Percentiles rank a stretch among this genome's conserved stretches.
These are phyloP conservation scores for Paecilomyces fulvus DNA, from an alignment of 2,329 filamentous ascomycete genomes.

Conservation along the genomic window DNA sequence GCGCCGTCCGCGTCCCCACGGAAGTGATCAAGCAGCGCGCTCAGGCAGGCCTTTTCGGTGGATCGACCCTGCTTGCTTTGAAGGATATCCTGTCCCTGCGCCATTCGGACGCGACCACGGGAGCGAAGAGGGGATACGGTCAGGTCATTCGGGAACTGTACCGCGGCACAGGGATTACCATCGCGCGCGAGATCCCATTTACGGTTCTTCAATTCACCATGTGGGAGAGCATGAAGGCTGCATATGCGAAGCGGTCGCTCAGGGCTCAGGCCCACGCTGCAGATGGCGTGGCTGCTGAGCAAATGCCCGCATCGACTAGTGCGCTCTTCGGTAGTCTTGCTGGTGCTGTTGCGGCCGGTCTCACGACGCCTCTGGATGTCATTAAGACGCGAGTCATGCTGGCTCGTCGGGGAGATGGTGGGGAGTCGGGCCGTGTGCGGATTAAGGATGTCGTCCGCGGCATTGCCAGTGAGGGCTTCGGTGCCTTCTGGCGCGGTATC, in stretches of 20 bases:
- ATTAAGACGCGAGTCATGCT: constrained; percentile 97
- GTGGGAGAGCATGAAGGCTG: constrained; percentile 81
- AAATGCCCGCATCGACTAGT: constrained; percentile 65
- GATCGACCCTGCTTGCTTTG: constrained; percentile 58
- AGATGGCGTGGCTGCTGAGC: constrained; percentile 20
- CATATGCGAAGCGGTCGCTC: constrained; percentile 38
- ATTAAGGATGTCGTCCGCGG: constrained; percentile 48
- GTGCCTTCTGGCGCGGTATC: constrained; percentile 43
- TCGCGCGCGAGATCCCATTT: constrained; percentile 93
- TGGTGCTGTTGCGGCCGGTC: constrained; percentile 73
- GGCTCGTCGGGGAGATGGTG: constrained; percentile 54
- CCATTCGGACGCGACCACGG: constrained; percentile 27
- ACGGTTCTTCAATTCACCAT: constrained; percentile 95
- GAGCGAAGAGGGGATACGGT: constrained; percentile 30
- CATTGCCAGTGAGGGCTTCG: constrained; percentile 47
- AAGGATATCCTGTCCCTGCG: constrained; percentile 56
- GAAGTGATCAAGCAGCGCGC: constrained; percentile 97
- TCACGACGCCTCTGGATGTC: constrained; percentile 91
- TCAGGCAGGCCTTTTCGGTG: constrained; percentile 75
- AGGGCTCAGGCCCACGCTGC: constrained; percentile 23
- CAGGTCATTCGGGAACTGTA: constrained; percentile 78
- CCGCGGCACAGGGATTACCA: constrained; percentile 82
- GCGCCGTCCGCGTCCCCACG: constrained; percentile 83
- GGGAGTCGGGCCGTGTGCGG: constrained; percentile 24
- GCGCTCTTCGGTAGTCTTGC: constrained; percentile 76